Base-by-base conservation (phyloP, 2,329 filamentous ascomycete genomes). In the Clarireedia homoeocarpa region DNA sequence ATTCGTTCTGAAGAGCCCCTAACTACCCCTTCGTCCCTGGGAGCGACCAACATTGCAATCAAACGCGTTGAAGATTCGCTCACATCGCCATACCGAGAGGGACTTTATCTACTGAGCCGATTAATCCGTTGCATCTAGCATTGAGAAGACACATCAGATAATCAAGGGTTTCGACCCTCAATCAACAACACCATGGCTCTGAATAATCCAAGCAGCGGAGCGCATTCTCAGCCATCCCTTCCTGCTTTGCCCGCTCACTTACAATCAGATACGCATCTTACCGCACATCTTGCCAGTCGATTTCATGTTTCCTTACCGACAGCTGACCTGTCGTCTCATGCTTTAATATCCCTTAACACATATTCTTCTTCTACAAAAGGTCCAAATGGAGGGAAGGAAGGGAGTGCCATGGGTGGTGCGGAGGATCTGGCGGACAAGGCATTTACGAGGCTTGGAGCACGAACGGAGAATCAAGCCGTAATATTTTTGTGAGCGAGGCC, bases 291-390 rank as follows among this genome's bases (percentile, higher is more conserved):
- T 60, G 89, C 88, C 65, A 90, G 82, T 71, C 90, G 92, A 53
- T 99, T 96, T 72, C 94, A 99, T 74, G 88, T 95, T 53, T 88
- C 89, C 53, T 76, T 94, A 58, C 91, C 94, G 9, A 95, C 91
- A 0, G 90, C 94, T 53, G 83, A 84, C 49, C 82, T 99, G 17
- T 96, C 91, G 0, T 95, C 91, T 0, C 91, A 97, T 70, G 94
- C 87, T 49, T 80, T 97, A 64, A 86, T 99, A 68, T 88, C 89
- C 52, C 77, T 99, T 62, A 99, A 99, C 75, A 99, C 91, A 20
- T 97, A 95, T 71, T 92, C 89, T 10, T 89, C 89, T 10, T 92
- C 92, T 0, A 81, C 86, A 54, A 91, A 91, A 69, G 92, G 91
- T 23, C 83, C 88, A 4, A 90, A 96, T 88, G 92, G 92, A 63